A percentile compares a stretch with the other conserved stretches of the same genome.
phyloP scores from a whole-genome alignment of 768 basidiomycete species.

The Kwoniella sp. region DNA sequence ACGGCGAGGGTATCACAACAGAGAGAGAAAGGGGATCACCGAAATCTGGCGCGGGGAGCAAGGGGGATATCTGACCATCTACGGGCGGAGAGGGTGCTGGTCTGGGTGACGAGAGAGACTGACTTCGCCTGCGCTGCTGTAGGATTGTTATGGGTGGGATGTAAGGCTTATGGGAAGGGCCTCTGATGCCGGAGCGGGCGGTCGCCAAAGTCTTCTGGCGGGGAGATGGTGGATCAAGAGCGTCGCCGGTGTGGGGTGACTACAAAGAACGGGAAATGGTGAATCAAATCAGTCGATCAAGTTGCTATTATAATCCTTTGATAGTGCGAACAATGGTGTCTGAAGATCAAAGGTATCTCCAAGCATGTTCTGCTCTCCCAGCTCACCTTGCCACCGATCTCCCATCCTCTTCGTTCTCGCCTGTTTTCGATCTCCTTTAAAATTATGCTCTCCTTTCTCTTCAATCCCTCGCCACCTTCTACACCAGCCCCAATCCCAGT shows the following conservation, averaged over 20 bases:
- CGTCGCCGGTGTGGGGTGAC: background rate
- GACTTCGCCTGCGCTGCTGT: conserved; percentile 29
- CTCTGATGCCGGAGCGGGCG: background rate
- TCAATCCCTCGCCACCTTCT: background rate
- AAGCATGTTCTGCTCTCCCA: too few species aligned
- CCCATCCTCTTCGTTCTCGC: conserved; percentile 21
- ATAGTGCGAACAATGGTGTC: too few species aligned
- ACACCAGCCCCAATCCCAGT: background rate
- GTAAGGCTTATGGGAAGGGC: conserved; percentile 4
- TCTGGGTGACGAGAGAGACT: conserved; percentile 32
- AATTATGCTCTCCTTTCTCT: conserved; percentile 16
- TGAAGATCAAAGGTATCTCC: too few species aligned
- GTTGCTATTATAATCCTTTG: too few species aligned
- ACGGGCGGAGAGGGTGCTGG: conserved; percentile 22
- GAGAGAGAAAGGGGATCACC: conserved; percentile 27
- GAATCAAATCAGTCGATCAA: background rate
- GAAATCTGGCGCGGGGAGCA: conserved; percentile 27
- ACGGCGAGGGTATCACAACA: conserved; percentile 25
- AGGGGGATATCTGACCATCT: conserved; percentile 17
- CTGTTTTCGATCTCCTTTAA: conserved; percentile 26
- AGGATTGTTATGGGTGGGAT: conserved; percentile 12
- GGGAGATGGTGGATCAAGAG: conserved; percentile 2
- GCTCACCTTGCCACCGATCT: conserved; percentile 19
- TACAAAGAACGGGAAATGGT: background rate
- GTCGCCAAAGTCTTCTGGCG: conserved; percentile 3